These are phyloP conservation scores for Pythium brachiatum DNA, from an alignment of 352 stramenopile species.

Conservation along the genomic window DNA sequence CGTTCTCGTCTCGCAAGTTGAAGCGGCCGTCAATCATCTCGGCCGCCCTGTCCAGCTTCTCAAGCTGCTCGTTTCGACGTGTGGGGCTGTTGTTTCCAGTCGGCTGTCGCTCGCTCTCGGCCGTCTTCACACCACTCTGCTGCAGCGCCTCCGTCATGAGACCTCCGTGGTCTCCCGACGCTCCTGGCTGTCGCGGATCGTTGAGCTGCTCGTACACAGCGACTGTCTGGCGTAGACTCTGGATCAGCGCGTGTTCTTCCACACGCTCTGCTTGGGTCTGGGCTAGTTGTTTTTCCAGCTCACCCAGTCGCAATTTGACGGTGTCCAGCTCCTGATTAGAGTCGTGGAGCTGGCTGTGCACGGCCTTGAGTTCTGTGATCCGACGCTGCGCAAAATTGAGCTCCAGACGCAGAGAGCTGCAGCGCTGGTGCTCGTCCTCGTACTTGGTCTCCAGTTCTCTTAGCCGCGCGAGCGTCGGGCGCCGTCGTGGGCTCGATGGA, in stretches of 20 bases:
- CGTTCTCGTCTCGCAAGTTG: conserved; percentile 49
- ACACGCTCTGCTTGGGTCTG: conserved; percentile 31
- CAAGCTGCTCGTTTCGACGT: conserved; percentile 19
- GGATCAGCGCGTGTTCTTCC: conserved; percentile 54
- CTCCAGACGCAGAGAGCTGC: conserved; percentile 43
- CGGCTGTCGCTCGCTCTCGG: background rate
- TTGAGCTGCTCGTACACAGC: conserved; percentile 61
- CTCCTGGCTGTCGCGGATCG: conserved; percentile 29
- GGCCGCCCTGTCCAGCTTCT: conserved; percentile 15
- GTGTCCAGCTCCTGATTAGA: conserved; percentile 33
- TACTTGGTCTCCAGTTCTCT: conserved; percentile 44
- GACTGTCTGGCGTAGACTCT: conserved; percentile 59
- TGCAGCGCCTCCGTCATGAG: conserved; percentile 4
- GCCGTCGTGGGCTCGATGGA: conserved; percentile 9
- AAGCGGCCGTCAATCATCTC: conserved; percentile 32
- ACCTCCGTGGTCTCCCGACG: conserved; percentile 5
- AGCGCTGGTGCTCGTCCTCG: conserved; percentile 45
- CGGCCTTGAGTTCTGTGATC: conserved; percentile 46
- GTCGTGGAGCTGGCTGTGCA: conserved; percentile 40
- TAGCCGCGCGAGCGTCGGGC: conserved; percentile 17
- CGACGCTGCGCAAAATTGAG: conserved; percentile 53
- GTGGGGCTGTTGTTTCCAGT: background rate
- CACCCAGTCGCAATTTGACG: conserved; percentile 24
- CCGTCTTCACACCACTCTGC: conserved; percentile 5
- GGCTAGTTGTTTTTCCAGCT: conserved; percentile 30